Conservation (phyloP, 805 yeast genomes). For the Candida krabiensis region DNA sequence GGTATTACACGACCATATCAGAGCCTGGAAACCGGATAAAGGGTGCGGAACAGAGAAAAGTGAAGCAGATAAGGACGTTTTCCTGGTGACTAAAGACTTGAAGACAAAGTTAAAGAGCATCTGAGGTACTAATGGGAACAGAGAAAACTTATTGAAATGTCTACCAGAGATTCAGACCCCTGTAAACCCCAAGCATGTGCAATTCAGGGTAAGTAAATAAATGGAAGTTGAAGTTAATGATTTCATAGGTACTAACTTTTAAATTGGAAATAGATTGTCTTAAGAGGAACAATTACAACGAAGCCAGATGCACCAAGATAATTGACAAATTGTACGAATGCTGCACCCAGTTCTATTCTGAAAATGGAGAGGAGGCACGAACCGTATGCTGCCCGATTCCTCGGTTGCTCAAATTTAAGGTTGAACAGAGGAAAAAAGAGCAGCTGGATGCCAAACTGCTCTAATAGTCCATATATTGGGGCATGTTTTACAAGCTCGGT, state of each 20-base stretch:
- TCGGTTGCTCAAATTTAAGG: conserved; percentile 56
- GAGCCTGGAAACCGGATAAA: too few relatives aligned
- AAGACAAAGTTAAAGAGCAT: not conserved
- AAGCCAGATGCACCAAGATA: conserved; percentile 65
- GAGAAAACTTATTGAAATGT: too few relatives aligned
- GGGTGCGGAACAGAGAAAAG: too few relatives aligned
- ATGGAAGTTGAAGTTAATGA: conserved; percentile 1
- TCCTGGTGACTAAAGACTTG: too few relatives aligned
- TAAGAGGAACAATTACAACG: conserved; percentile 60
- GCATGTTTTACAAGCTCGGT: too few relatives aligned
- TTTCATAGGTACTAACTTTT: too few relatives aligned
- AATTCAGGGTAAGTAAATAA: conserved; percentile 57
- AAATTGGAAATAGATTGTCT: conserved; percentile 53
- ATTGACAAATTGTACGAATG: conserved; percentile 76
- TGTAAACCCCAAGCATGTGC: conserved; percentile 83
- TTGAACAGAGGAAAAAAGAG: conserved; percentile 61
- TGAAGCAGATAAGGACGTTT: too few relatives aligned
- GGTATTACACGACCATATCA: too few relatives aligned
- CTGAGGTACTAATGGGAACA: too few relatives aligned
- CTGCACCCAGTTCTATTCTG: conserved; percentile 64
- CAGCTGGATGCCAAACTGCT: conserved; percentile 55
- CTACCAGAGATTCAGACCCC: conserved; percentile 35
- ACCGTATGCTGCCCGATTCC: conserved; percentile 82
- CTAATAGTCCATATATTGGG: too few relatives aligned
- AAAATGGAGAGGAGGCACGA: conserved; percentile 56